These are phyloP conservation scores for Trametopsis cervina DNA, from an alignment of 768 basidiomycete genomes.

Conservation along the genomic window DNA sequence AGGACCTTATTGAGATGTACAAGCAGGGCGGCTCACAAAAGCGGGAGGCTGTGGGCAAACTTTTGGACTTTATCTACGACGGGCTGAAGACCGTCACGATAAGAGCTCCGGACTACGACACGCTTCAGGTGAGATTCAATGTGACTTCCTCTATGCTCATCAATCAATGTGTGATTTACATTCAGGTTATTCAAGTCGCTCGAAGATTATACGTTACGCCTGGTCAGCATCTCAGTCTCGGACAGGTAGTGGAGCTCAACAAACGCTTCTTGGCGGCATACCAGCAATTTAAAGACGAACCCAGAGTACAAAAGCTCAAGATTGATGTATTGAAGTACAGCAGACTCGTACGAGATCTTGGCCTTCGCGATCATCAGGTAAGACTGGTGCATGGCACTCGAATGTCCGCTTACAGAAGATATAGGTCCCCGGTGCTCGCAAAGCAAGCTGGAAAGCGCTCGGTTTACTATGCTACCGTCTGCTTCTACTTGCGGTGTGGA, in stretches of 20 bases:
- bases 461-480: constrained; percentile 79
- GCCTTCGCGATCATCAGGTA: constrained; percentile 90
- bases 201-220: constrained; percentile 90
- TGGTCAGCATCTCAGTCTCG: constrained; percentile 84
- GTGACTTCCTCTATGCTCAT: too few relatives aligned
- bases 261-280: constrained; percentile 91
- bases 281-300: constrained; percentile 85
- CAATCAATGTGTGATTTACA: too few relatives aligned
- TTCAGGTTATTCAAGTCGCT: constrained; percentile 91
- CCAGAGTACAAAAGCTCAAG: constrained; percentile 72
- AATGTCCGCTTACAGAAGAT: too few relatives aligned
- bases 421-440: constrained; percentile 80
- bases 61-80: constrained; percentile 89
- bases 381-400: too few relatives aligned
- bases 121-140: constrained; percentile 72
- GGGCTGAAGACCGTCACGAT: constrained; percentile 94
- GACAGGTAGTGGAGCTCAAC: constrained; percentile 93
- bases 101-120: constrained; percentile 94
- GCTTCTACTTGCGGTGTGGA: constrained; percentile 72
- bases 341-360: constrained; percentile 77
- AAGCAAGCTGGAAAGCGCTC: constrained; percentile 78
- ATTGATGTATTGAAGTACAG: constrained; percentile 85
- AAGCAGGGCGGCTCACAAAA: constrained; percentile 84
- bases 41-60: constrained; percentile 81
- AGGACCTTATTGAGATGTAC: constrained; percentile 83